phyloP scores from a whole-genome alignment of 1,139 yeast genomes.

The Zygosaccharomyces sapae region DNA sequence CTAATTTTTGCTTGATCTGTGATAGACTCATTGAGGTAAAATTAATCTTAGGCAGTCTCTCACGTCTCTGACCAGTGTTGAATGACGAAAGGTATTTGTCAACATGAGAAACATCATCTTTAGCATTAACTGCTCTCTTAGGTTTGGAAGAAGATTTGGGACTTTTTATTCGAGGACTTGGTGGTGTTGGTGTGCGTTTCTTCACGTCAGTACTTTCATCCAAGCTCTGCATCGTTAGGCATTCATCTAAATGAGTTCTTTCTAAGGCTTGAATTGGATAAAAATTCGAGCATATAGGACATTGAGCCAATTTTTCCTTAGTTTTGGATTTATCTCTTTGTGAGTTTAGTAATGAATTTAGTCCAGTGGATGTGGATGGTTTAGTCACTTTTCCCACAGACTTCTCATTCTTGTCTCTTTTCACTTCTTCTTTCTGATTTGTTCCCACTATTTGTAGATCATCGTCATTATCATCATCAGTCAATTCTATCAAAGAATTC shows the following conservation, averaged over 20 bases:
- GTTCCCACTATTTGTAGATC: slow-evolving; percentile 31
- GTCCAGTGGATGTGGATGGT: slow-evolving; percentile 12
- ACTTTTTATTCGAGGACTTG: background rate
- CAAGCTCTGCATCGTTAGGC: slow-evolving; percentile 41
- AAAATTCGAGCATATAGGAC: slow-evolving; percentile 65
- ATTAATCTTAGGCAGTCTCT: slow-evolving; percentile 55
- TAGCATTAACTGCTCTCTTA: background rate
- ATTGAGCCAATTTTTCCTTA: slow-evolving; percentile 40
- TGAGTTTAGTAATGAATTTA: slow-evolving; percentile 16
- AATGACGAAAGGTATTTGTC: slow-evolving; percentile 29
- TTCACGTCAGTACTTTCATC: slow-evolving; percentile 17
- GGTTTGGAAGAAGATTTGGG: background rate
- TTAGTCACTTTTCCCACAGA: slow-evolving; percentile 11
- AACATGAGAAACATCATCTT: slow-evolving; percentile 16
- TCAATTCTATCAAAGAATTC: slow-evolving; percentile 21
- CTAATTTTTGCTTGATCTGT: slow-evolving; percentile 58
- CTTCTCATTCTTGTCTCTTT: slow-evolving; percentile 11
- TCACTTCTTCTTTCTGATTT: slow-evolving; percentile 20
- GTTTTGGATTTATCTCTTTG: slow-evolving; percentile 10
- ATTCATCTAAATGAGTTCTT: slow-evolving; percentile 62
- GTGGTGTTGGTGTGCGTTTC: slow-evolving; percentile 6
- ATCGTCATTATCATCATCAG: slow-evolving; percentile 26
- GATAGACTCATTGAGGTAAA: slow-evolving; percentile 55
- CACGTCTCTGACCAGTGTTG: slow-evolving; percentile 14
- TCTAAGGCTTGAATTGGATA: slow-evolving; percentile 60